Evolutionary conservation across 2,329 filamentous ascomycete species (phyloP).

Genomic region (Alternaria sp.): DNA sequence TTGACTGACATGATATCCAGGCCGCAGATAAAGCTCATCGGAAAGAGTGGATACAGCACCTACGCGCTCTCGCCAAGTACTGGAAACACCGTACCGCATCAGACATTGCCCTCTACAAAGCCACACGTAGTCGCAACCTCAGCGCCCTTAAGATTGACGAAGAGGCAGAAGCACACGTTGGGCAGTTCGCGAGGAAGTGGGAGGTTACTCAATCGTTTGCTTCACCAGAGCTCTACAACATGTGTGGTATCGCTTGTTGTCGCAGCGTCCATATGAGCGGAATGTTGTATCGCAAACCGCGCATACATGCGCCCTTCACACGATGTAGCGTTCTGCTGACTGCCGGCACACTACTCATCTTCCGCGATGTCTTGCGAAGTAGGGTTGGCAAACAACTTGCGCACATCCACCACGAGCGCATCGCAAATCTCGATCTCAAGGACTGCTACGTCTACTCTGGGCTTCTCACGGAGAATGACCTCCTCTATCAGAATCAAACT

Average conservation of each 20-base stretch:
- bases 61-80: slow-evolving; percentile 64
- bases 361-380: slow-evolving; percentile 64
- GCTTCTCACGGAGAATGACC: slow-evolving; percentile 65
- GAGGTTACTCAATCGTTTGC: slow-evolving; percentile 69
- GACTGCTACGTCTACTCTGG: slow-evolving; percentile 72
- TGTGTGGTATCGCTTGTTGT: slow-evolving; percentile 69
- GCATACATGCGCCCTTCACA: slow-evolving; percentile 66
- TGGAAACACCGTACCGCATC: slow-evolving; percentile 64
- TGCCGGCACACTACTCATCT: slow-evolving; percentile 66
- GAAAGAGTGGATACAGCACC: slow-evolving; percentile 66
- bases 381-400: slow-evolving; percentile 61
- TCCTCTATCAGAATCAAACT: slow-evolving; percentile 69
- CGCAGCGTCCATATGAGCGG: slow-evolving; percentile 68
- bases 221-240: slow-evolving; percentile 70
- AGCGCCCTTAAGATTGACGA: slow-evolving; percentile 68
- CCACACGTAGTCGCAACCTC: slow-evolving; percentile 64
- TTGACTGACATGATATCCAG: slow-evolving; percentile 26
- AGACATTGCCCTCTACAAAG: slow-evolving; percentile 65
- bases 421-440: slow-evolving; percentile 63
- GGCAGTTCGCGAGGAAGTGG: slow-evolving; percentile 72
- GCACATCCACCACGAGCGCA: slow-evolving; percentile 67
- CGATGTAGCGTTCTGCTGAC: slow-evolving; percentile 66
- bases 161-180: slow-evolving; percentile 68
- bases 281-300: slow-evolving; percentile 67
- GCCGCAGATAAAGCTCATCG: slow-evolving; percentile 63